Evolutionary conservation across 1,284 basidiomycete species (phyloP).

Genomic region (Rhodotorula glutinis): DNA sequence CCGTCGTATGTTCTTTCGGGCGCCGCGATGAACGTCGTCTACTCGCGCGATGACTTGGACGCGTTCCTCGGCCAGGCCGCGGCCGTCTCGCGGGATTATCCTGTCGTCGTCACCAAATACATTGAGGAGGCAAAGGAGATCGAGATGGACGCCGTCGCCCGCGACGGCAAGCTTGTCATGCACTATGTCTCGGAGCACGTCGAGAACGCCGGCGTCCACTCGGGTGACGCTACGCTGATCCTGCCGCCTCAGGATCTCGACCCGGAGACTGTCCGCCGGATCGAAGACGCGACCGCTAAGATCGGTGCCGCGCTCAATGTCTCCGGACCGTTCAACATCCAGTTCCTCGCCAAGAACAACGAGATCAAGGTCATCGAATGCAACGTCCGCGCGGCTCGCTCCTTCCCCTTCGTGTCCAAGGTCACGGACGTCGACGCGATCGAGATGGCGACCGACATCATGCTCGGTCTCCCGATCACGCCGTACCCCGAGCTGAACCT

Average conservation of each 20-base stretch:
- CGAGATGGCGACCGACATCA: constrained; percentile 97
- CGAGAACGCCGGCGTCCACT: constrained; percentile 97
- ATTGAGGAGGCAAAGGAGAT: constrained; percentile 99
- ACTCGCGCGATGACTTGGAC: constrained; percentile 81
- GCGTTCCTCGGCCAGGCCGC: constrained; percentile 94
- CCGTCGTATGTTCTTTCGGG: constrained; percentile 98
- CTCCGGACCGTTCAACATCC: constrained; percentile 98
- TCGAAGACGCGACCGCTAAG: constrained; percentile 94
- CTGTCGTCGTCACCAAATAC: constrained; percentile 98
- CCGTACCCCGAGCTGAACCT: constrained; percentile 75
- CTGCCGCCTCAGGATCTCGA: constrained; percentile 97
- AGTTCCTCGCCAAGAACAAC: constrained; percentile 99
- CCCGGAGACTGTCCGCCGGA: constrained; percentile 90
- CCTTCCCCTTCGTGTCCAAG: constrained; percentile 99
- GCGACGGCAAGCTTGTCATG: constrained; percentile 97
- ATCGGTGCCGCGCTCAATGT: constrained; percentile 98
- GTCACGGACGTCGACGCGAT: constrained; percentile 96
- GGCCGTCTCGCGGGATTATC: constrained; percentile 93
- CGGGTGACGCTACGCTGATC: constrained; percentile 95
- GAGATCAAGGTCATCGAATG: constrained; percentile 99
- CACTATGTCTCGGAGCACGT: constrained; percentile 99
- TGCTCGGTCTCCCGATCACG: constrained; percentile 85
- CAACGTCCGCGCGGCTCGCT: constrained; percentile 94
- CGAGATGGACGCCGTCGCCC: constrained; percentile 98
- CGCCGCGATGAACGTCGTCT: constrained; percentile 99